Conservation (phyloP, 805 yeast species). For the Ogataea henricii region DNA sequence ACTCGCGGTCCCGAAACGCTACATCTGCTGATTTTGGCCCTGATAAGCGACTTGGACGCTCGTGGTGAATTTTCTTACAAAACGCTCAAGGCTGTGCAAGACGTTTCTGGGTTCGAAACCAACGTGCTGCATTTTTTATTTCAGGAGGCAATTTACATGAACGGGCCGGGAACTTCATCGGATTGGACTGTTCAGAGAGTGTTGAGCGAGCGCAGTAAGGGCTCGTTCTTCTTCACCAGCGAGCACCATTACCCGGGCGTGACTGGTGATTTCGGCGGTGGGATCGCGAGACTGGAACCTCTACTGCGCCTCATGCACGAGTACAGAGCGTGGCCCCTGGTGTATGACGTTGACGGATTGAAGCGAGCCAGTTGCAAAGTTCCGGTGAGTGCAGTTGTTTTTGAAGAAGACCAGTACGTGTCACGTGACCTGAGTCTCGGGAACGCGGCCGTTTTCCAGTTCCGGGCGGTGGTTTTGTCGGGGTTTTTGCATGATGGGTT, state of each 20-base stretch:
- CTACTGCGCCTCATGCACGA: conserved; percentile 41
- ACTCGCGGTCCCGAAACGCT: conserved; percentile 50
- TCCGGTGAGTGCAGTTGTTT: conserved; percentile 54
- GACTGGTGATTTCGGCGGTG: conserved; percentile 49
- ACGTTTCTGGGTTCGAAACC: conserved; percentile 48
- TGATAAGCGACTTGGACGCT: conserved; percentile 40
- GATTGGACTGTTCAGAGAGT: conserved; percentile 53
- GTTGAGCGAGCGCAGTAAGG: not conserved
- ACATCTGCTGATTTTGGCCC: conserved; percentile 45
- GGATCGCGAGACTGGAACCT: conserved; percentile 37
- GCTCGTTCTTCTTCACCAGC: conserved; percentile 38
- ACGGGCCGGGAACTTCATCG: conserved; percentile 39
- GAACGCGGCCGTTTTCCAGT: conserved; percentile 25
- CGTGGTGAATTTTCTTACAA: conserved; percentile 42
- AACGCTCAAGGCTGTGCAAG: conserved; percentile 38
- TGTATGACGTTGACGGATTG: conserved; percentile 28
- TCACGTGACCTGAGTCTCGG: conserved; percentile 42
- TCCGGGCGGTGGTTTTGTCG: conserved; percentile 46
- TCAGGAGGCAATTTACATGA: conserved; percentile 61
- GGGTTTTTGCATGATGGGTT: conserved; percentile 55
- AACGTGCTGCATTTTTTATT: conserved; percentile 55
- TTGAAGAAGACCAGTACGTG: conserved; percentile 53
- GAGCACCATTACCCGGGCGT: conserved; percentile 57
- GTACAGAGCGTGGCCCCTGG: conserved; percentile 31
- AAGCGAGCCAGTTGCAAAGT: conserved; percentile 16